These are phyloP conservation scores for Quercus ilex DNA, from an alignment of 306 rosid species.

Conservation along the genomic window DNA sequence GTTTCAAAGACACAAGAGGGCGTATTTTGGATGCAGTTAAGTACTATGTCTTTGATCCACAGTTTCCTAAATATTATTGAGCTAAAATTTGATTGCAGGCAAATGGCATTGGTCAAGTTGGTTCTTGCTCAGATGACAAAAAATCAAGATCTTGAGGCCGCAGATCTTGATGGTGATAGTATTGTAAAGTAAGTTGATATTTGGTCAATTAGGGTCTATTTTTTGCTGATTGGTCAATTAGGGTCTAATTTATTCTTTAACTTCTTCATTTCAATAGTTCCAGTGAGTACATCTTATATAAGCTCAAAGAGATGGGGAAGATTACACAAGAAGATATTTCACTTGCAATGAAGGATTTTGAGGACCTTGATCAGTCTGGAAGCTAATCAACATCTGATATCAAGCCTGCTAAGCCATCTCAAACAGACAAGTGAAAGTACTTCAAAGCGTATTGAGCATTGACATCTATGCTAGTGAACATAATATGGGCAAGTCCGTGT, in stretches of 20 bases:
- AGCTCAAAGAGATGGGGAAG: conserved; percentile 88
- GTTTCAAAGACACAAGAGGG: conserved; percentile 72
- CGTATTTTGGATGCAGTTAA: conserved; percentile 74
- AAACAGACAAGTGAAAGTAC: conserved; percentile 4
- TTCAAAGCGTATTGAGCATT: neutral
- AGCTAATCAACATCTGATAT: conserved; percentile 56
- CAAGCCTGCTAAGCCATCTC: conserved; percentile 51
- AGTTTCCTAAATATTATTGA: conserved; percentile 68
- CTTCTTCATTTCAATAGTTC: conserved; percentile 37
- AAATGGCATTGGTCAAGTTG: conserved; percentile 50
- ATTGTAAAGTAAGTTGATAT: conserved; percentile 60
- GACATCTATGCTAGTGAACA: too few relatives aligned
- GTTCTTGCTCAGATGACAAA: conserved; percentile 57
- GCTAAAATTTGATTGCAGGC: conserved; percentile 62
- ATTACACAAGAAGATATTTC: conserved; percentile 70
- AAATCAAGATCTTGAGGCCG: conserved; percentile 77
- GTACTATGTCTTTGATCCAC: conserved; percentile 72
- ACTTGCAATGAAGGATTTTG: conserved; percentile 67
- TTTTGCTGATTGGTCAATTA: neutral
- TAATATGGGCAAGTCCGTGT: too few relatives aligned
- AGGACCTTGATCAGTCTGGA: conserved; percentile 81
- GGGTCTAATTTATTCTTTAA: neutral
- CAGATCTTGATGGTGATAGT: conserved; percentile 74
- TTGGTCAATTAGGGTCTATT: neutral
- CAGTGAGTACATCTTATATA: conserved; percentile 65